phyloP scores from a whole-genome alignment of 1,139 yeast genomes.

The Arxiozyma heterogenica region DNA sequence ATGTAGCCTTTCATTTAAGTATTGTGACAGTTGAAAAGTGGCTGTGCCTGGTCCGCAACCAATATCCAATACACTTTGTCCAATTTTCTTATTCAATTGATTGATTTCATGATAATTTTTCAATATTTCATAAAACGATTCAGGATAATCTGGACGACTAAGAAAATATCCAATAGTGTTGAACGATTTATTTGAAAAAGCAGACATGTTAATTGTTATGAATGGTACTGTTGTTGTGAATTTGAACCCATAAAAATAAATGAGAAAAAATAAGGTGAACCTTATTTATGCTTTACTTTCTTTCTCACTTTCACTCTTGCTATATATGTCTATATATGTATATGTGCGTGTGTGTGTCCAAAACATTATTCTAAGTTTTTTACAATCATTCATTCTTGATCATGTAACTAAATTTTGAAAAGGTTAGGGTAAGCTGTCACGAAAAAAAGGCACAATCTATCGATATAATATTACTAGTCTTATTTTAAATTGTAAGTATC shows the following conservation, averaged over 20 bases:
- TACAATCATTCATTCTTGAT: too few relatives aligned
- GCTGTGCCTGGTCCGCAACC: conserved; percentile 88
- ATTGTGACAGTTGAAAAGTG: conserved; percentile 42
- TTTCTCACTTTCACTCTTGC: too few relatives aligned
- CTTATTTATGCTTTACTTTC: not conserved
- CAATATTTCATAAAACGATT: conserved; percentile 41
- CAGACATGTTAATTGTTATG: conserved; percentile 1
- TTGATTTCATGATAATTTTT: conserved; percentile 34
- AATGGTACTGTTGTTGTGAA: not conserved
- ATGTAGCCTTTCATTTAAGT: conserved; percentile 15
- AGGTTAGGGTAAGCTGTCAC: not conserved
- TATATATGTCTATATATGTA: too few relatives aligned
- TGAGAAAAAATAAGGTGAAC: too few relatives aligned
- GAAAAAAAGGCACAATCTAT: too few relatives aligned
- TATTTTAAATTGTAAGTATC: not conserved
- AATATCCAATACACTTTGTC: conserved; percentile 40
- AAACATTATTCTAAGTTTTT: too few relatives aligned
- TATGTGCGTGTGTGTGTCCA: too few relatives aligned
- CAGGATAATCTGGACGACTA: conserved; percentile 62
- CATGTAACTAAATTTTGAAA: too few relatives aligned
- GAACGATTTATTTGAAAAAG: conserved; percentile 4
- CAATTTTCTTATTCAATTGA: not conserved
- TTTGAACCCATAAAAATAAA: not conserved
- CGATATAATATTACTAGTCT: too few relatives aligned
- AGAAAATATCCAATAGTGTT: conserved; percentile 36